Evolutionary conservation across 805 yeast species (phyloP), one percentile per base, ranked within the genome.

Genomic region (Saccharomyces mikatae): DNA sequence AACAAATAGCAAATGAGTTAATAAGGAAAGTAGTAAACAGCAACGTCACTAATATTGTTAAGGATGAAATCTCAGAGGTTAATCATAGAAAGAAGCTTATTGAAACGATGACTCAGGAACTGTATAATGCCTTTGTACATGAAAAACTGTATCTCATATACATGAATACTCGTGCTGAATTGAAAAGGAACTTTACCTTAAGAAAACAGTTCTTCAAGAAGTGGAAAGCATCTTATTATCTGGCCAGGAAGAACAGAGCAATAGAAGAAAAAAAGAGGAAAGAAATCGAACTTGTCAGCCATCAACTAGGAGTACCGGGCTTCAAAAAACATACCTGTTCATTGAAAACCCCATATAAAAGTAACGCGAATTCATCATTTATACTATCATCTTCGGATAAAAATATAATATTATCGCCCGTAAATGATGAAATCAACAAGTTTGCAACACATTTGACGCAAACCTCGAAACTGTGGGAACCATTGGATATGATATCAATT

Each of bases 121-220:
- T 87, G 1, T 85, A 73, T 57, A 62, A 67, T 17, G 87, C 91
- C 0, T 84, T 87, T 60, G 62, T 87, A 46, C 75, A 79, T 47
- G 91, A 86, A 58, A 73, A 78, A 41, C 63, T 80, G 0, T 81
- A 75, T 60, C 66, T 77, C 41, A 65, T 71, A 2, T 67, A 73
- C 0, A 61, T 77, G 46, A 77, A 77, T 29, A 64, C 72, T 2
- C 67, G 70, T 48, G 86, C 94, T 0, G 76, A 72, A n/a, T 31
- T 56, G 1, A 64, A 74, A 47, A 65, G 77, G 47, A 59, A 69
- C 0, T 61, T 52, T 8, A 61, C 60, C 2, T 50, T 80, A 27
- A 75, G 74, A 55, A 59, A 51, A 22, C 57, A 48, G 2, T 54
- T 64, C 1, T 60, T 83, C 2, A 57, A 55, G 27, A 68, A 59